Evolutionary conservation across 1,284 basidiomycete species (phyloP), one percentile per base, ranked within the genome.

Genomic region (Tausonia pullulans): DNA sequence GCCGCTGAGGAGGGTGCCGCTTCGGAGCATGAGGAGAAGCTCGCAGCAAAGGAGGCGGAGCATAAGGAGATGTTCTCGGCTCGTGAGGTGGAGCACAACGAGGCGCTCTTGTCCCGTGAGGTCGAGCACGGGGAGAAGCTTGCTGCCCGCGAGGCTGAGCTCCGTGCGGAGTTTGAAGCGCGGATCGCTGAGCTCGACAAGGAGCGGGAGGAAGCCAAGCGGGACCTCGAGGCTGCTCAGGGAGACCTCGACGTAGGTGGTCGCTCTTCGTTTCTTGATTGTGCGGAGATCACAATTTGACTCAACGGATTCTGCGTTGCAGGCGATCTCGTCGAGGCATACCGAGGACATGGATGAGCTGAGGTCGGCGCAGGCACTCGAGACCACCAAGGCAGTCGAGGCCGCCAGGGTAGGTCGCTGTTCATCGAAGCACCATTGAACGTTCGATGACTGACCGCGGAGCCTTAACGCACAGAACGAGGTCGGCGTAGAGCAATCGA

Each of bases 41-140:
- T 61, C 9, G 60, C 27, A 27, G 27, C 27, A 2, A 27, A 27
- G 27, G 27, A 27, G 27, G 27, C 27, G 27, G 27, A 27, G 27
- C 27, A 27, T 27, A 27, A 27, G 27, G 27, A 27, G 27, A 27
- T 27, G 27, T 27, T 27, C 27, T 27, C 27, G 27, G 27, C 27
- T 27, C 27, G 27, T 27, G 27, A 27, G 27, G 27, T 27, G 27
- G 27, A 27, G 27, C 27, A 27, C 27, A 27, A 27, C 27, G 27
- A 27, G 27, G 27, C 27, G 27, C 27, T 27, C 27, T 27, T 27
- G 27, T 27, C 27, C 27, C 27, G 27, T 13, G 13, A 8, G 0
- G 68, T 78, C 7, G 82, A 81, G 63, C 85, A 88, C 69, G 78
- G 80, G 3, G 71, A 74, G 16, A 84, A 86, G 70, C 27, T 27